Evolutionary conservation across 495 filamentous ascomycete genomes (phyloP).

Genomic region (Penicillium daleae): DNA sequence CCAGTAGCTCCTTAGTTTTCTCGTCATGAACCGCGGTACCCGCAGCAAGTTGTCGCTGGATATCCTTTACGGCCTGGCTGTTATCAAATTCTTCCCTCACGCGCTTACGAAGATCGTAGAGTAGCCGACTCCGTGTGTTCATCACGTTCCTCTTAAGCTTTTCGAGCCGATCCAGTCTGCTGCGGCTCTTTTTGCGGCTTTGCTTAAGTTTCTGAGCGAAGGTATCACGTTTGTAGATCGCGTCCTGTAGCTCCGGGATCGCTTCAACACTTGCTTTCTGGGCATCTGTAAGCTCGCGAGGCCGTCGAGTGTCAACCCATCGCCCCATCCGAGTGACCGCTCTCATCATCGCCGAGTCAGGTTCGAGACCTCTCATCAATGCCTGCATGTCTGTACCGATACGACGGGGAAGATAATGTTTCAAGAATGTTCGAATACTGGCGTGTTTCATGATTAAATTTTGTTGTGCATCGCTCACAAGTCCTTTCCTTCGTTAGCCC

Average conservation of each 20-base stretch:
- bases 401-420: conserved; percentile 41
- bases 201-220: not conserved
- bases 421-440: conserved; percentile 35
- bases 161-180: not conserved
- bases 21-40: not conserved
- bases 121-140: not conserved
- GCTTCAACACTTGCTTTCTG: not conserved
- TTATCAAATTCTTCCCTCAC: not conserved
- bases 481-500: not conserved
- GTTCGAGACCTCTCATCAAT: not conserved
- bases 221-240: not conserved
- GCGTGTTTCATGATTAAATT: conserved; percentile 46
- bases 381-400: conserved; percentile 37
- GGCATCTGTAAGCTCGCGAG: not conserved
- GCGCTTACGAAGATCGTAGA: not conserved
- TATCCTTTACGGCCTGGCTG: not conserved
- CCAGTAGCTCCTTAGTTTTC: not conserved
- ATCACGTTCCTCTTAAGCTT: not conserved
- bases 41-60: not conserved
- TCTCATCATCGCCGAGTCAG: not conserved
- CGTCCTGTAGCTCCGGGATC: not conserved
- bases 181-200: not conserved
- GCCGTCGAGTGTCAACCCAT: not conserved
- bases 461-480: conserved; percentile 41
- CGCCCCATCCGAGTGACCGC: not conserved